Base-by-base conservation (phyloP, 768 basidiomycete species). In the Steccherinum ochraceum region DNA sequence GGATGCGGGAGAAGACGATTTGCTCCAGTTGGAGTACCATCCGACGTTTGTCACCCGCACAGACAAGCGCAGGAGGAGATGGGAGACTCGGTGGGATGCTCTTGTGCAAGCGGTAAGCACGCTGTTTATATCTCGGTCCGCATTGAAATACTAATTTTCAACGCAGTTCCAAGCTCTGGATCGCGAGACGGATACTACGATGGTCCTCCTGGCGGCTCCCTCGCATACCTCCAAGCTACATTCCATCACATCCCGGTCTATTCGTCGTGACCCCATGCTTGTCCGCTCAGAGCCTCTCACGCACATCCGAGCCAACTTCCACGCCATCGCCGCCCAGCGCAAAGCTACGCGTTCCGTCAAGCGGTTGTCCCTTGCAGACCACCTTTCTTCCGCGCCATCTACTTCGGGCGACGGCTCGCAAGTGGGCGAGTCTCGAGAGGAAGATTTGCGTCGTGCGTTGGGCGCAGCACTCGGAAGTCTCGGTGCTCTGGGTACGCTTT, bases 161-260 rank as follows among this genome's bases (percentile, higher is more conserved):
- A 26, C 54, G 24, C 56, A 91, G 88, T 85, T 91, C 74, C 84
- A 87, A 68, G 75, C 75, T 25, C 68, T 91, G 24, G 88, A 90
- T 67, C 76, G 86, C 41, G 85, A 89, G 64, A 91, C 89, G 3
- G 89, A 90, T 56, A 75, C 87, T 10, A 89, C 86, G 0, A 75
- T 91, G 70, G 66, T 90, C 21, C 67, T 91, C 0, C 68, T 91
- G 21, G 87, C 87, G 3, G 77, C 87, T 0, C 89, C 88, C 0
- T 80, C 86, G 2, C 87, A 90, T 60, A 73, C 81, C 12, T 80
- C 77, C 13, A 85, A 84, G 57, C 61, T 86, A 4, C 78, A 86
- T 55, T 63, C 78, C 2, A 63, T 87, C 21, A 79, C 76, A 2
- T 89, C 86, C 21, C 80, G 89, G 5, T 77, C 83, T 0, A 76